These are phyloP conservation scores for Phaeotremella fagi DNA, from an alignment of 768 basidiomycete genomes.

Conservation along the genomic window DNA sequence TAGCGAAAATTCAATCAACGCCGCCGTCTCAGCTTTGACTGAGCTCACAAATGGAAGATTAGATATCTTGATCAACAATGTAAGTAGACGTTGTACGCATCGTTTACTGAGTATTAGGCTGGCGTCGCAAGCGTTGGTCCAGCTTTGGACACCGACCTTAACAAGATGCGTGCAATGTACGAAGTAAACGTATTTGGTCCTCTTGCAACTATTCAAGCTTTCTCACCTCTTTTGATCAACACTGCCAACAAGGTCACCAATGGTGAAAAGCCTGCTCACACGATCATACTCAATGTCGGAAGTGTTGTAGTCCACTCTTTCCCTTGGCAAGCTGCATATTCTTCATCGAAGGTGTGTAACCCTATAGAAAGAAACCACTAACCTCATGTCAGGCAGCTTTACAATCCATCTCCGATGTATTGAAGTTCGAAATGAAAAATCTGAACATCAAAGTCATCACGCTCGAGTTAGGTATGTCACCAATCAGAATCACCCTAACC, in stretches of 20 bases:
- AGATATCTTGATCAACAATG: constrained; percentile 16
- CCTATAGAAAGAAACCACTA: not conserved
- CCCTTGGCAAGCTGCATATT: constrained; percentile 10
- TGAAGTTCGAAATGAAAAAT: constrained; percentile 5
- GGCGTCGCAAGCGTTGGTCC: constrained; percentile 2
- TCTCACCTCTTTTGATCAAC: not conserved
- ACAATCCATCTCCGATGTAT: not conserved
- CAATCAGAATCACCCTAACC: not conserved
- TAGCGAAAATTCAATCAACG: not conserved
- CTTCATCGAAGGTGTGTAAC: constrained; percentile 6
- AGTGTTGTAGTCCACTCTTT: not conserved
- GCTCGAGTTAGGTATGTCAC: constrained; percentile 13
- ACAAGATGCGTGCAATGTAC: constrained; percentile 1
- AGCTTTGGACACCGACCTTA: not conserved
- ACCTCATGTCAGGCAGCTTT: constrained; percentile 8
- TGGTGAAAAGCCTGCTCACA: not conserved
- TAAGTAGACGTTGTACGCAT: not conserved
- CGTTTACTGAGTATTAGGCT: not conserved
- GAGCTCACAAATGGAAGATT: not conserved
- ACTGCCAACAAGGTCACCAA: not conserved
- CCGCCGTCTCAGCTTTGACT: not conserved
- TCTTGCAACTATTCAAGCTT: constrained; percentile 5
- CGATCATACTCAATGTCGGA: constrained; percentile 8
- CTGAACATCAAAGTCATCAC: constrained; percentile 16
- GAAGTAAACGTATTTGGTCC: constrained; percentile 10